Base-by-base conservation (phyloP, 148 eudicot species). In the Limonium bicolor region DNA sequence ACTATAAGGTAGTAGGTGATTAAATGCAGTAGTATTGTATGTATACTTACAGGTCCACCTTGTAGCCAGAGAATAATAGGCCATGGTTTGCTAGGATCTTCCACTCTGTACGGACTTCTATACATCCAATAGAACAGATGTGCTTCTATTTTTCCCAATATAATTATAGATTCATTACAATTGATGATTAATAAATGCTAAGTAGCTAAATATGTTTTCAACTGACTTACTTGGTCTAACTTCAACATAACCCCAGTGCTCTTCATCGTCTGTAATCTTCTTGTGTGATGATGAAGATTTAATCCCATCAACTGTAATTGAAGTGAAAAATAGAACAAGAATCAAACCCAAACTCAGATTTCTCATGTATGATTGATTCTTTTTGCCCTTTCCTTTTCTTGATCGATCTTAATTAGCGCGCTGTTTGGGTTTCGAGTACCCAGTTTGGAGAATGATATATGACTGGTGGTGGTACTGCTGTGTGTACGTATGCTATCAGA, bases 71-170 rank as follows among this genome's bases (percentile, higher is more conserved):
- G 63, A 51, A 88, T 71, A 6, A 72, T 69, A 27, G 96, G 96
- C 92, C 94, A 88, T 15, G 92, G 83, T 59, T 74, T 83, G 55
- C 56, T 57, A 55, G 86, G 78, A 67, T 74, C 62, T 29, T 80
- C 67, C 21, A 71, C 66, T 61, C 92, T 84, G 56, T 74, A 41
- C 10, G 96, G 96, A 64, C 96, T 88, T 56, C 36, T 83, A 54
- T 80, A 88, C 13, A 72, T 53, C 96, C 94, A 79, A 83, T 86
- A 88, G 48, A 88, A 88, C 94, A 88, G 74, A 42, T 88, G 92
- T 43, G 96, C 96, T 63, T 72, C 96, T 88, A 74, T 56, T 54
- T 27, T 26, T 20, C 29, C 45, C 1, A 39, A 4, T 14, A 51
- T 52, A 30, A 40, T 32, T 3, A 42, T 25, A 19, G 29, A n/a